Percentiles rank a stretch among this genome's conserved stretches.
Conservation (phyloP, 257 asterid genomes). For the Hygrophila difformis region DNA sequence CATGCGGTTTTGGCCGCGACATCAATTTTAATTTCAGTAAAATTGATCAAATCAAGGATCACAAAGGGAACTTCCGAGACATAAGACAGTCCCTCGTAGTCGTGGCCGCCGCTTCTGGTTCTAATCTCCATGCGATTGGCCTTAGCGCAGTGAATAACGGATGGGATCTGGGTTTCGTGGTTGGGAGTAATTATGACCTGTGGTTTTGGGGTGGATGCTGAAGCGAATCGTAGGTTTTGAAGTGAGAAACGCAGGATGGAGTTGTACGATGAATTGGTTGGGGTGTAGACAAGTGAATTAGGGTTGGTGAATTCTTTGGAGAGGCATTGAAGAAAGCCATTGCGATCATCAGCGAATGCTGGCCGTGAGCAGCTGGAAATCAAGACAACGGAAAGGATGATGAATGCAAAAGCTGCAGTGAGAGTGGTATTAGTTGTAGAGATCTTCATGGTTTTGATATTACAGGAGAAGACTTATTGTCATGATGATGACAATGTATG, state of each 20-base stretch:
- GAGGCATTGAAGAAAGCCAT: too few relatives aligned
- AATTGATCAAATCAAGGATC: constrained; percentile 26
- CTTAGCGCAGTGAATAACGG: constrained; percentile 8
- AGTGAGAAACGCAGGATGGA: background rate
- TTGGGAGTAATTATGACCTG: constrained; percentile 5
- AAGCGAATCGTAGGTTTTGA: constrained; percentile 12
- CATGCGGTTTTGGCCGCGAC: constrained; percentile 21
- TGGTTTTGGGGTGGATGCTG: constrained; percentile 2
- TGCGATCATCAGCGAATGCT: too few relatives aligned
- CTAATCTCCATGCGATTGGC: constrained; percentile 10
- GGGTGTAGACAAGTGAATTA: too few relatives aligned
- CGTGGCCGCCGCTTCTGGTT: constrained; percentile 16
- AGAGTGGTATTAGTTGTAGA: too few relatives aligned
- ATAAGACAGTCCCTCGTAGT: background rate
- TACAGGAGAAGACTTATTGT: too few relatives aligned
- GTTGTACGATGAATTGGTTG: too few relatives aligned
- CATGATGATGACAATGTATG: too few relatives aligned
- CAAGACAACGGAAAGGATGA: too few relatives aligned
- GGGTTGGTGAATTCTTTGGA: too few relatives aligned
- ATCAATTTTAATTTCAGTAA: constrained; percentile 18
- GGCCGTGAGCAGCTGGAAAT: too few relatives aligned
- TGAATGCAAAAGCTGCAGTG: too few relatives aligned
- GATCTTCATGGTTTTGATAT: too few relatives aligned
- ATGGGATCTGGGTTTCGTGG: constrained; percentile 7
- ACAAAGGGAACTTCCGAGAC: constrained; percentile 9